Percentiles rank a stretch among this genome's conserved stretches.
Conservation (phyloP, 140 eudicot species). For the Flaveria floridana region DNA sequence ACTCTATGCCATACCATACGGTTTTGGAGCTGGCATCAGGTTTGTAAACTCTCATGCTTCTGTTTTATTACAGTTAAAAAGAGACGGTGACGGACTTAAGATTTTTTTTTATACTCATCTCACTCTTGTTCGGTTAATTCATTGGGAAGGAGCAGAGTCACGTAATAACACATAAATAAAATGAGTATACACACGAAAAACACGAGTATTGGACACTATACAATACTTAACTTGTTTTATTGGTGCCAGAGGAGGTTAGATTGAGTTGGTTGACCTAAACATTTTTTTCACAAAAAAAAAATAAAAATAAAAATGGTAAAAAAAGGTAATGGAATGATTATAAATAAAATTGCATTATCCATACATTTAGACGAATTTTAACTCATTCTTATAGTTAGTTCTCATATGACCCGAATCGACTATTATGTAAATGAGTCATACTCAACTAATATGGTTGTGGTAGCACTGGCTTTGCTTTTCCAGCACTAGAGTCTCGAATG, state of each 20-base stretch:
- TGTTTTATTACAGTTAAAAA: neutral
- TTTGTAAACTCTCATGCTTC: constrained; percentile 13
- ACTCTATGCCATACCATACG: constrained; percentile 68
- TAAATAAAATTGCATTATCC: neutral
- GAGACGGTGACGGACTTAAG: neutral
- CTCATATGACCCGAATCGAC: neutral
- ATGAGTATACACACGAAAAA: neutral
- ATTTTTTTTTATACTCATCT: no score
- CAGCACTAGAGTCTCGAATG: constrained; percentile 85
- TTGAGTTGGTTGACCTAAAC: no score
- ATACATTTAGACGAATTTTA: neutral
- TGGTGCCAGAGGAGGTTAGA: no score
- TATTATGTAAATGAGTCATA: neutral
- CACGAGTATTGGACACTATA: neutral
- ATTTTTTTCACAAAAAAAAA: no score
- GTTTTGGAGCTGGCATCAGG: constrained; percentile 80
- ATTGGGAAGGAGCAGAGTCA: no score
- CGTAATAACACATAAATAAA: no score
- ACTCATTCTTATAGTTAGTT: neutral
- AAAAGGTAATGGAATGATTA: neutral
- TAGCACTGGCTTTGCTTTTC: constrained; percentile 6
- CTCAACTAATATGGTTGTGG: constrained; percentile 1
- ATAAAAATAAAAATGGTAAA: no score
- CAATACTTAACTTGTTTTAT: no score
- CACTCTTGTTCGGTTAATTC: neutral